These are phyloP conservation scores for Penicillium steckii DNA, from an alignment of 495 filamentous ascomycete genomes.

Conservation along the genomic window DNA sequence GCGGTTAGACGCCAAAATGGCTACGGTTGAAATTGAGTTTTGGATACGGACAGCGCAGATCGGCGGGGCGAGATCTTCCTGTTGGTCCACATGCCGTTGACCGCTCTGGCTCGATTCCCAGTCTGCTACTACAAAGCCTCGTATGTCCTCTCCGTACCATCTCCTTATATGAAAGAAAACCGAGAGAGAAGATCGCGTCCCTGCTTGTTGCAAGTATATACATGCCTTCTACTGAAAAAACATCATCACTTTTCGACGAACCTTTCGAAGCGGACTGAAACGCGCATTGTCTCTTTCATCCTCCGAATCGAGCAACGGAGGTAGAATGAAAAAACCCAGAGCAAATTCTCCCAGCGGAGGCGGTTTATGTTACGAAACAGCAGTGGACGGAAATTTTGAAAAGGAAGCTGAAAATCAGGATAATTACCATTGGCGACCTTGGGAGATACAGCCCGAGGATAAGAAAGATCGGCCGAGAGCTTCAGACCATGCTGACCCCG, in stretches of 20 bases:
- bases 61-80: no score
- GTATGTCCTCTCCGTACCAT: no score
- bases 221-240: not conserved
- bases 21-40: no score
- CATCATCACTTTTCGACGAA: not conserved
- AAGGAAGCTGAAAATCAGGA: not conserved
- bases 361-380: not conserved
- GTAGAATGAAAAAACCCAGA: not conserved
- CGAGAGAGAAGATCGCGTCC: not conserved
- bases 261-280: not conserved
- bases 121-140: no score
- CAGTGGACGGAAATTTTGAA: not conserved
- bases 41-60: no score
- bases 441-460: not conserved
- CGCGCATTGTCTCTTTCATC: slow-evolving; percentile 1
- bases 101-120: no score
- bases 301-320: not conserved
- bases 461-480: not conserved
- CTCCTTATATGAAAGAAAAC: not conserved
- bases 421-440: not conserved
- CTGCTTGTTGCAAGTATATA: not conserved
- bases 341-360: not conserved
- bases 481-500: not conserved
- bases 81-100: no score
- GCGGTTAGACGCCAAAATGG: no score